These are phyloP conservation scores for Colletotrichum neosansevieriae DNA, from an alignment of 2,329 filamentous ascomycete species.

Conservation along the genomic window DNA sequence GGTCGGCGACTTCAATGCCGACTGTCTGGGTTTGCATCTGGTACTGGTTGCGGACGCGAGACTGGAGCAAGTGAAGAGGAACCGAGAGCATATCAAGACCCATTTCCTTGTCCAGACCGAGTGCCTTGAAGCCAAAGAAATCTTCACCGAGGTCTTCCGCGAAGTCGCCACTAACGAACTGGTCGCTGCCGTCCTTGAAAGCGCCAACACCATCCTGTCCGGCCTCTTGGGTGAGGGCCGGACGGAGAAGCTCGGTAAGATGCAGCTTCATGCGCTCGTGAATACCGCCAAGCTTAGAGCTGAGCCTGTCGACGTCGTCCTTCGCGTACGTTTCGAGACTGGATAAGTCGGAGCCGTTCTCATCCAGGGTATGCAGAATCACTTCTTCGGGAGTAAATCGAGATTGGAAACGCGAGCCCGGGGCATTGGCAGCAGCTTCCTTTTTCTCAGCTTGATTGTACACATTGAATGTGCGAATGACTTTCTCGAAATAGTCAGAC, in stretches of 20 bases:
- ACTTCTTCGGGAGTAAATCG: constrained; percentile 88
- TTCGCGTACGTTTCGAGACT: constrained; percentile 87
- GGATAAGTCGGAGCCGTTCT: constrained; percentile 86
- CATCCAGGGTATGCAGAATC: constrained; percentile 85
- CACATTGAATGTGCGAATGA: constrained; percentile 81
- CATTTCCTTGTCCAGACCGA: constrained; percentile 92
- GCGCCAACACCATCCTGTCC: constrained; percentile 87
- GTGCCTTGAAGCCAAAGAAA: constrained; percentile 97
- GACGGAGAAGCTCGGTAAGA: constrained; percentile 91
- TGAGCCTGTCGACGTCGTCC: constrained; percentile 91
- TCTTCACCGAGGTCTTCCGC: constrained; percentile 98
- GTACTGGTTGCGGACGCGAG: constrained; percentile 86
- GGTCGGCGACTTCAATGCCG: constrained; percentile 63
- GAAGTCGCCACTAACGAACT: constrained; percentile 96
- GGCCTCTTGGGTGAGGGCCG: constrained; percentile 80
- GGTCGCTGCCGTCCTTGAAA: constrained; percentile 96
- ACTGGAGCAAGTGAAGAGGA: constrained; percentile 92
- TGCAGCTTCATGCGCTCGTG: constrained; percentile 96
- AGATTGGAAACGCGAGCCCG: constrained; percentile 64
- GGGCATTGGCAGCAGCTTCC: constrained; percentile 60
- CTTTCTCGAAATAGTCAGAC: constrained; percentile 88
- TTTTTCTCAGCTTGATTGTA: constrained; percentile 88
- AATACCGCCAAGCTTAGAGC: constrained; percentile 81
- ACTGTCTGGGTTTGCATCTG: constrained; percentile 79
- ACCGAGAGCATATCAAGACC: constrained; percentile 90